Base-by-base conservation (phyloP, 164 flowering plant species). In the Magnolia kwangsiensis region DNA sequence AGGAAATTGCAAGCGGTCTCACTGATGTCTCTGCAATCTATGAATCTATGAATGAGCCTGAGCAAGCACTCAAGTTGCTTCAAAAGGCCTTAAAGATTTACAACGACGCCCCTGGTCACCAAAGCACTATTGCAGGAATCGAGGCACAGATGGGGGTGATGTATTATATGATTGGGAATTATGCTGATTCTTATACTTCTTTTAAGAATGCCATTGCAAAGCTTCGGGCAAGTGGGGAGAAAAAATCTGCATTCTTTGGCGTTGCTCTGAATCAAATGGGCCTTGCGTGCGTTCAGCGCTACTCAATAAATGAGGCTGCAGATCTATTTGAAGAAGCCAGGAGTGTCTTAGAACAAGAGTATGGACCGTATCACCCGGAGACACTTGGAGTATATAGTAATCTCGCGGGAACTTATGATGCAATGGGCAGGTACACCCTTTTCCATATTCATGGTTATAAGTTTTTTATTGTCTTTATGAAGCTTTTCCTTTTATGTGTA, bases 91-190 rank as follows among this genome's bases (percentile, higher is more conserved):
- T 92, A 59, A 88, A 87, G 85, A 85, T 91, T 45, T 92, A 89
- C 64, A 79, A 82, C 24, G 87, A 90, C 77, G 85, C 88, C 23
- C 98, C 98, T 65, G 98, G 98, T 65, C 98, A 95, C 84, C 97
- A 93, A 75, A 88, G 86, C 83, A 89, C 93, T 11, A 74, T 90
- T 71, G 98, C 97, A 6, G 97, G 98, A 50, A 92, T 95, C 66
- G 98, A 95, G 81, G 98, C 98, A 51, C 98, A 93, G 78, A 90
- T 93, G 88, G 99, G 99, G 72, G 98, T 93, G 75, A 87, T 95
- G 89, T 86, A 90, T 75, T 95, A 91, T 81, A 87, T 91, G 90
- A 63, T 90, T 78, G 99, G 93, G 18, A 89, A 88, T 45, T 95
- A 88, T 75, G 69, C 87, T 21, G 93, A 92, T 23, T 91, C 99